Conservation (phyloP, 352 stramenopile genomes). For the Pythium monospermum region DNA sequence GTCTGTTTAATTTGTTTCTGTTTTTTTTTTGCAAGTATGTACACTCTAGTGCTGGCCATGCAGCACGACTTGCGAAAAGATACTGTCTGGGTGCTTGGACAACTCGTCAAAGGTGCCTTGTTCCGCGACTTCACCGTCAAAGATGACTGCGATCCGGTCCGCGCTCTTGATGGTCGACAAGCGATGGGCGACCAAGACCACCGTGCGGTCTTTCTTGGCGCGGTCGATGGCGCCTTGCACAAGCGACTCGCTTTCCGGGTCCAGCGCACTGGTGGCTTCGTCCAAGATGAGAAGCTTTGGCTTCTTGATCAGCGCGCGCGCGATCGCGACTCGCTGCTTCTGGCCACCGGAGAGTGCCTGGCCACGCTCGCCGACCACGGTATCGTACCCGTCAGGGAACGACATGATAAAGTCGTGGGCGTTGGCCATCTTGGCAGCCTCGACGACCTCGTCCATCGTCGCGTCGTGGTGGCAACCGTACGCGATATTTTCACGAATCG, state of each 20-base stretch:
- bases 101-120: conserved; percentile 70
- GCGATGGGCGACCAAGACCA: conserved; percentile 96
- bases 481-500: conserved; percentile 72
- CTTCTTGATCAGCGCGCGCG: conserved; percentile 65
- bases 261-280: conserved; percentile 71
- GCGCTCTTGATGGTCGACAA: conserved; percentile 91
- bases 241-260: conserved; percentile 68
- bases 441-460: conserved; percentile 49
- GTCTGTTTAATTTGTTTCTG: neutral
- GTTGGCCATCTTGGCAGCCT: conserved; percentile 63
- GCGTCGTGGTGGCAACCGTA: conserved; percentile 55
- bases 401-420: conserved; percentile 75
- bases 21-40: conserved; percentile 8
- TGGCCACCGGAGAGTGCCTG: conserved; percentile 70
- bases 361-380: conserved; percentile 65
- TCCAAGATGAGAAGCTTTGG: conserved; percentile 76
- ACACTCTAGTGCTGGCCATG: conserved; percentile 42
- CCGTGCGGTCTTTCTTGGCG: conserved; percentile 86
- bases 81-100: conserved; percentile 48
- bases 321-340: conserved; percentile 80
- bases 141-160: conserved; percentile 90
- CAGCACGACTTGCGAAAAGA: conserved; percentile 75
- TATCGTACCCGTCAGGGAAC: conserved; percentile 76
- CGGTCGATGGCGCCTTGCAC: conserved; percentile 77
- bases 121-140: conserved; percentile 83